Conservation (phyloP, 1,284 basidiomycete species). For the Pulchroboletus neoregius region DNA sequence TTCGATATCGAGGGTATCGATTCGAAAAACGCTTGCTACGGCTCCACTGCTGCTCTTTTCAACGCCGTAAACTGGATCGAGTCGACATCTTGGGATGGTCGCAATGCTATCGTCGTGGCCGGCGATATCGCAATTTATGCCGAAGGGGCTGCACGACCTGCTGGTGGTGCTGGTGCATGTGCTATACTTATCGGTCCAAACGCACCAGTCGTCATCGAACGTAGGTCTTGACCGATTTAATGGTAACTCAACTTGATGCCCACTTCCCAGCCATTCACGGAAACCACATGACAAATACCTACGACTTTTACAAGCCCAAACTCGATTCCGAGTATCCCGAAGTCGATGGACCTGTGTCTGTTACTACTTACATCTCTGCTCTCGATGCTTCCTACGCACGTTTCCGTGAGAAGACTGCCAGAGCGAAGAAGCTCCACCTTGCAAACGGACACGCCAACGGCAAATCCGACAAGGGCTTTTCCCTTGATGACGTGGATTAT, state of each 20-base stretch:
- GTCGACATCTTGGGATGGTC: conserved; percentile 95
- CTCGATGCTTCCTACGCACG: conserved; percentile 88
- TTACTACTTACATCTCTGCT: conserved; percentile 92
- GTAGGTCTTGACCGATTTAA: conserved; percentile 51
- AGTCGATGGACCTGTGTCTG: conserved; percentile 96
- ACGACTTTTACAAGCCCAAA: conserved; percentile 98
- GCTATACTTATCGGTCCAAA: conserved; percentile 96
- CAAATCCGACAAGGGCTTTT: conserved; percentile 44
- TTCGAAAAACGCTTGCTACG: conserved; percentile 99
- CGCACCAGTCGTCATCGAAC: conserved; percentile 92
- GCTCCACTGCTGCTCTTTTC: conserved; percentile 96
- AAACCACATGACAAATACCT: conserved; percentile 96
- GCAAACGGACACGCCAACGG: conserved; percentile 37
- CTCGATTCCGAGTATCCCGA: conserved; percentile 93
- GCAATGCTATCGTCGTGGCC: conserved; percentile 95
- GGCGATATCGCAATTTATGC: conserved; percentile 99
- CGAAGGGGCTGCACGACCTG: conserved; percentile 91
- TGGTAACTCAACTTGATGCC: conserved; percentile 11
- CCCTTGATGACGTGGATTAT: conserved; percentile 83
- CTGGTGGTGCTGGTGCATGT: conserved; percentile 94
- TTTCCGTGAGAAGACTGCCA: conserved; percentile 82
- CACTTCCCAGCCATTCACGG: conserved; percentile 82
- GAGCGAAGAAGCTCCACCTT: conserved; percentile 50
- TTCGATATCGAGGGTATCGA: conserved; percentile 98
- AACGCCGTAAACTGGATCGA: conserved; percentile 98